A percentile compares a stretch with the other conserved stretches of the same genome.
phyloP scores from a whole-genome alignment of 768 basidiomycete species.

The Xanthoconium stramineum region DNA sequence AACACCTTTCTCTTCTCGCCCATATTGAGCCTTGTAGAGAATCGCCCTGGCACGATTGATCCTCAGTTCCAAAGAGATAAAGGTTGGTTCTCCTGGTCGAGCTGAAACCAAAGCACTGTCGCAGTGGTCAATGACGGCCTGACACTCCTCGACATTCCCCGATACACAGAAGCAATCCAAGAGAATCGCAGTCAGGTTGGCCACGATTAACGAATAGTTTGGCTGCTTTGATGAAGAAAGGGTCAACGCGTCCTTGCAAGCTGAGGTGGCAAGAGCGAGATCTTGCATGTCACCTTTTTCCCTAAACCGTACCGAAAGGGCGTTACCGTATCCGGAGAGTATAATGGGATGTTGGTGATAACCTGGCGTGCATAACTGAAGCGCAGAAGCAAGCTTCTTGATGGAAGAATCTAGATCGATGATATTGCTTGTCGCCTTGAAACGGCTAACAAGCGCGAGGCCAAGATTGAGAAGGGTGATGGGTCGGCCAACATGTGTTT shows the following conservation, averaged over 20 bases:
- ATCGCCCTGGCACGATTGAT: conserved; percentile 16
- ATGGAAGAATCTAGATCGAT: conserved; percentile 19
- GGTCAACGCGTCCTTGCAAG: conserved; percentile 16
- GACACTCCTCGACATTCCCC: conserved; percentile 15
- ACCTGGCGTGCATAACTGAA: conserved; percentile 10
- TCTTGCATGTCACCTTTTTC: conserved; percentile 14
- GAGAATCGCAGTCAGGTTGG: conserved; percentile 2
- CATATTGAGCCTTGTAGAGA: conserved; percentile 6
- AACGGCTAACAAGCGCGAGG: conserved; percentile 3
- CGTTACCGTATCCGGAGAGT: conserved; percentile 10
- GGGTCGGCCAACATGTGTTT: conserved; percentile 2
- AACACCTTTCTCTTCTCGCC: conserved; percentile 8
- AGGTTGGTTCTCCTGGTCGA: background rate
- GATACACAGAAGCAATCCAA: conserved; percentile 7
- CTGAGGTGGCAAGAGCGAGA: conserved; percentile 12
- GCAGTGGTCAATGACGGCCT: conserved; percentile 19
- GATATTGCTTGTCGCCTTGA: conserved; percentile 4
- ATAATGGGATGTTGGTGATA: conserved; percentile 2
- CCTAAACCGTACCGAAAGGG: conserved; percentile 15
- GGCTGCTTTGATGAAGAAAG: background rate
- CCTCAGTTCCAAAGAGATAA: conserved; percentile 1
- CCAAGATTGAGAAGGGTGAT: conserved; percentile 16
- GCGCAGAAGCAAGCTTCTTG: conserved; percentile 9
- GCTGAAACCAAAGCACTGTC: conserved; percentile 13
- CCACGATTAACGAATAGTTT: conserved; percentile 1